phyloP scores from a whole-genome alignment of 768 basidiomycete genomes.

The Tylopilus sp. region DNA sequence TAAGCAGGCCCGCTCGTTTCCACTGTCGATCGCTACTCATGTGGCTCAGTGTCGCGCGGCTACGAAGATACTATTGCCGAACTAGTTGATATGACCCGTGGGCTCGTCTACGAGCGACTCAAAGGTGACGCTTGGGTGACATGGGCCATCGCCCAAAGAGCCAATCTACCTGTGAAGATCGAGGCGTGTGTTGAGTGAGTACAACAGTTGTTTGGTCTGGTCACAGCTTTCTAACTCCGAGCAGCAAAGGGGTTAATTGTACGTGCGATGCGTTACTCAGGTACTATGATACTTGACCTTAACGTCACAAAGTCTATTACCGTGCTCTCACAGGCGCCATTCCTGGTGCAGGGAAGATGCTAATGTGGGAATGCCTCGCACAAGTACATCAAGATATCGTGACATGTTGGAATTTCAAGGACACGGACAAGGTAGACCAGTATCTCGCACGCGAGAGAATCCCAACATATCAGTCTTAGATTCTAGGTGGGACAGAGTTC shows the following conservation, averaged over 20 bases:
- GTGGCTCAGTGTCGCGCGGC: background rate
- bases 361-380: conserved; percentile 1
- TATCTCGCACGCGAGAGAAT: background rate
- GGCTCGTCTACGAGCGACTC: background rate
- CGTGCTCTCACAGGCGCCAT: background rate
- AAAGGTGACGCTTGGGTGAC: conserved; percentile 7
- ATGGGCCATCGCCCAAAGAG: conserved; percentile 4
- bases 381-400: conserved; percentile 6
- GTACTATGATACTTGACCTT: background rate
- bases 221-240: background rate
- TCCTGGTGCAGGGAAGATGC: background rate
- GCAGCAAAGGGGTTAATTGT: conserved; percentile 5
- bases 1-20: background rate
- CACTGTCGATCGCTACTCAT: background rate
- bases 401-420: conserved; percentile 7
- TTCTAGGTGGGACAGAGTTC: conserved; percentile 1
- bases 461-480: background rate
- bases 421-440: background rate
- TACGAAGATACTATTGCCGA: background rate
- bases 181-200: conserved; percentile 7
- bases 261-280: background rate
- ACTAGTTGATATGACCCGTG: conserved; percentile 1
- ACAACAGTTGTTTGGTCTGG: background rate
- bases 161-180: conserved; percentile 3
- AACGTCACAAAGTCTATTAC: background rate